These are phyloP conservation scores for Leishmania braziliensis DNA, from an alignment of 208 protist species.

Conservation along the genomic window DNA sequence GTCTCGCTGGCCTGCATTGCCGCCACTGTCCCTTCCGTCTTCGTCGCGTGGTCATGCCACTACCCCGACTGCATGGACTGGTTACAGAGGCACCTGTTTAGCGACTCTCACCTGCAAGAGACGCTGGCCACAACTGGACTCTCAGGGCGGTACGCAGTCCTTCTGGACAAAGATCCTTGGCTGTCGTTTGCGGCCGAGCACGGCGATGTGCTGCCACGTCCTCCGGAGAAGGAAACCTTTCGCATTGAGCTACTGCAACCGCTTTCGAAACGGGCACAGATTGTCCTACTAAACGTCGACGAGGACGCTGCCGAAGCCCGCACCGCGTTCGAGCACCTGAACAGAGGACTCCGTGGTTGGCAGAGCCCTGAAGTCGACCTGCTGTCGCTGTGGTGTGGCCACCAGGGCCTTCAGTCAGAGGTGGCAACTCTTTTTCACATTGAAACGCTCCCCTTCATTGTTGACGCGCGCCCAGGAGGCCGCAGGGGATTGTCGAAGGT, in stretches of 20 bases:
- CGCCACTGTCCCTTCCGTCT: constrained; percentile 63
- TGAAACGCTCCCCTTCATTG: constrained; percentile 63
- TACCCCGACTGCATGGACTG: constrained; percentile 59
- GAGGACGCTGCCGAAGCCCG: constrained; percentile 40
- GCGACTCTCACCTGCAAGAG: constrained; percentile 36
- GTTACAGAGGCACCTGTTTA: constrained; percentile 72
- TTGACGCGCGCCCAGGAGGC: constrained; percentile 40
- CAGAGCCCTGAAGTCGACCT: constrained; percentile 69
- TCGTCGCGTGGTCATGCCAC: constrained; percentile 78
- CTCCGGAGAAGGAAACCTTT: constrained; percentile 19
- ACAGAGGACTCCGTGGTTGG: constrained; percentile 42
- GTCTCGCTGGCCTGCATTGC: constrained; percentile 66
- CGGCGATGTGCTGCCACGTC: constrained; percentile 36
- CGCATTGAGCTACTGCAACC: constrained; percentile 34
- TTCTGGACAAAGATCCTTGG: constrained; percentile 72
- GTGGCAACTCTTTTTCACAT: constrained; percentile 57
- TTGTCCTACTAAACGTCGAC: constrained; percentile 88
- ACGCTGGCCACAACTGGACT: constrained; percentile 25
- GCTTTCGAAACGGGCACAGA: constrained; percentile 66
- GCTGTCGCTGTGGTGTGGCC: constrained; percentile 76
- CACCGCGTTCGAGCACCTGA: constrained; percentile 40
- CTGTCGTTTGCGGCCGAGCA: constrained; percentile 52
- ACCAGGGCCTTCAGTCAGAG: constrained; percentile 72
- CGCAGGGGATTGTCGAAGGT: neutral
- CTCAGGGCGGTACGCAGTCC: constrained; percentile 26